These are phyloP conservation scores for Apiospora aurea DNA, from an alignment of 2,329 filamentous ascomycete species.

Conservation along the genomic window DNA sequence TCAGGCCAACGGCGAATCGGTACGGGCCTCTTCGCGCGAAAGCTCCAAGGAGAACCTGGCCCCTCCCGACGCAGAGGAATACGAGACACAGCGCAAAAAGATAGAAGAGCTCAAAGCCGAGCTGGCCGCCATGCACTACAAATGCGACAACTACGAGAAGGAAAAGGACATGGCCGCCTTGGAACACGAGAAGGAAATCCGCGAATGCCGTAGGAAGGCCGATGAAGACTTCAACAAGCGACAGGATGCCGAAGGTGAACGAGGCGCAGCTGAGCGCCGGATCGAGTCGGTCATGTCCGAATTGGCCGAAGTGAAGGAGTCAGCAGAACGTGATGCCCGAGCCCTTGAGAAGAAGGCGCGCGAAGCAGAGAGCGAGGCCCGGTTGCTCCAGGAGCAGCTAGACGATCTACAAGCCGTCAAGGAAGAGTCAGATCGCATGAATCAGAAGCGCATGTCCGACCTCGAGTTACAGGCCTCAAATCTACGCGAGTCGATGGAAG, in stretches of 20 bases:
- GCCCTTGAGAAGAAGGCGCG: conserved; percentile 74
- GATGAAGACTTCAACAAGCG: conserved; percentile 82
- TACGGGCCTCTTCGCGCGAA: conserved; percentile 59
- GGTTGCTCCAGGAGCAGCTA: conserved; percentile 78
- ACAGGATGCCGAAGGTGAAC: conserved; percentile 65
- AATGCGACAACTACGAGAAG: conserved; percentile 84
- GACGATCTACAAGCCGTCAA: conserved; percentile 72
- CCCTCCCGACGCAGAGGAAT: conserved; percentile 64
- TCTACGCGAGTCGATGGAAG: conserved; percentile 57
- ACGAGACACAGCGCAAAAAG: conserved; percentile 62
- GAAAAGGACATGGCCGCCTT: conserved; percentile 83
- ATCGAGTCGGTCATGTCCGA: conserved; percentile 59
- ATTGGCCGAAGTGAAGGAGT: conserved; percentile 58
- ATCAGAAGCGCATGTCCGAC: conserved; percentile 62
- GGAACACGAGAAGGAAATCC: conserved; percentile 82
- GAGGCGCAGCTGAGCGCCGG: conserved; percentile 56
- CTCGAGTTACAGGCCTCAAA: conserved; percentile 60
- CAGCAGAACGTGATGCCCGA: conserved; percentile 62
- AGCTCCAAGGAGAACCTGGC: conserved; percentile 67
- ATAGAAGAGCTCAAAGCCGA: conserved; percentile 88
- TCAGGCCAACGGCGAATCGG: conserved; percentile 45
- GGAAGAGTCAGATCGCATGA: conserved; percentile 72
- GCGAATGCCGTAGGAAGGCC: conserved; percentile 80
- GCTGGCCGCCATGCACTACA: conserved; percentile 86
- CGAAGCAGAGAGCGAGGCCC: conserved; percentile 76